Base-by-base conservation (phyloP, 2,329 filamentous ascomycete species). In the Aspergillus ustus region DNA sequence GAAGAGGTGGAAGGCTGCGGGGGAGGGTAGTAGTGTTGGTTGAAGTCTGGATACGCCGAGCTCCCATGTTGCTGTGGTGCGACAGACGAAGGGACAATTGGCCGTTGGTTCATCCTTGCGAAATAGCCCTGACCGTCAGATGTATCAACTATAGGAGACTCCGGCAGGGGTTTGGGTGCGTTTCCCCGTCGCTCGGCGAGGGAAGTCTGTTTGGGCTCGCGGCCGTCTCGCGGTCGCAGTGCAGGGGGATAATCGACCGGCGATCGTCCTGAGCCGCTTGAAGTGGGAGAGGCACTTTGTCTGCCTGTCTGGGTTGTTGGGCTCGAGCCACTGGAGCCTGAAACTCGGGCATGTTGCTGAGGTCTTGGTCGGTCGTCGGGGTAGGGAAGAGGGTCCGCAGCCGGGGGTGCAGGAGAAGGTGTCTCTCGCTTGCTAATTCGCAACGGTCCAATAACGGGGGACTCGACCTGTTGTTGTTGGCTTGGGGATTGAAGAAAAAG, bases 141-240 rank as follows among this genome's bases (percentile, higher is more conserved):
- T n/a, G 84, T 82, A 63, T 90, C 89, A 20, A 91, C 90, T 49
- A 90, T 92, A 19, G 90, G 88, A 1, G 93, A 93, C 64, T 93
- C 92, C 60, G 92, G 90, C 53, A 97, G 82, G 52, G 92, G 90
- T 73, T 92, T 93, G 25, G 92, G 91, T 7, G 71, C 73, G 7
- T 85, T 88, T n/a, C 90, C 89, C 71, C 93, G 86, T 67, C 93
- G 85, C 80, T 97, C 92, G 19, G 92, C 92, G 62, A 97, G 82
- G 82, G 70, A 90, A 81, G 67, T 82, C 82, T 68, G 82, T 63
- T 76, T 75, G 6, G 84, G 83, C 70, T 90, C 79, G 52, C 87
- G 84, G 66, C 78, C 66, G 75, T 76, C 71, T 67, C 75, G 69
- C 67, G 77, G 77, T 51, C 78, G 77, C 67, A 80, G 67, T 55